Percentiles rank a stretch among this genome's conserved stretches.
Conservation (phyloP, 192 early-diverging fungal genomes). For the Rhizophagus sp. region DNA sequence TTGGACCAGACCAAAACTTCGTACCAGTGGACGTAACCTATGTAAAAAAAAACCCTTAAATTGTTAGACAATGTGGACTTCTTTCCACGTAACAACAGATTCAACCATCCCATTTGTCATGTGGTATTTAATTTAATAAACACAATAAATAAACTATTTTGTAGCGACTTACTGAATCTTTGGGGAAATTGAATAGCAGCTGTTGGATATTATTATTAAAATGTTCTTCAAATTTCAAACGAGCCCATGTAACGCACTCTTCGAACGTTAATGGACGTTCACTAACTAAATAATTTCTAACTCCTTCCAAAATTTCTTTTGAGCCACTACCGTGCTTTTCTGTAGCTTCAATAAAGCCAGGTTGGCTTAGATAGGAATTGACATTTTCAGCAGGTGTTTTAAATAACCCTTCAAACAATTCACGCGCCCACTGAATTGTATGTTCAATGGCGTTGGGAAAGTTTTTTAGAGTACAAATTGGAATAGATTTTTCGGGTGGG, state of each 20-base stretch:
- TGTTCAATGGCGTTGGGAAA: constrained; percentile 89
- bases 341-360: constrained; percentile 77
- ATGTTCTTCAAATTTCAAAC: constrained; percentile 89
- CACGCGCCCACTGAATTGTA: constrained; percentile 95
- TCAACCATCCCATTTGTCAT: too few species aligned
- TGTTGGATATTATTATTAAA: constrained; percentile 93
- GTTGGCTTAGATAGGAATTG: constrained; percentile 87
- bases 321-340: constrained; percentile 78
- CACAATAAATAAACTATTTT: too few species aligned
- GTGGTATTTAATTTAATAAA: too few species aligned
- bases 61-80: too few species aligned
- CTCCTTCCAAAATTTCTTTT: constrained; percentile 75
- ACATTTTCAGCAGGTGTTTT: constrained; percentile 90
- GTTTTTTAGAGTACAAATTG: constrained; percentile 87
- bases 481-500: constrained; percentile 95
- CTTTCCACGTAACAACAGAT: too few species aligned
- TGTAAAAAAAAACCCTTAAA: constrained; percentile 1
- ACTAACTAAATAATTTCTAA: constrained; percentile 74
- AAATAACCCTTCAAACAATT: constrained; percentile 95
- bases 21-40: constrained; percentile 82
- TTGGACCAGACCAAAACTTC: constrained; percentile 96
- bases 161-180: constrained; percentile 64
- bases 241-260: constrained; percentile 92
- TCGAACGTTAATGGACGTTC: constrained; percentile 86
- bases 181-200: constrained; percentile 96